Conservation (phyloP, 2,329 filamentous ascomycete genomes). For the Aphanoascus verrucosus region DNA sequence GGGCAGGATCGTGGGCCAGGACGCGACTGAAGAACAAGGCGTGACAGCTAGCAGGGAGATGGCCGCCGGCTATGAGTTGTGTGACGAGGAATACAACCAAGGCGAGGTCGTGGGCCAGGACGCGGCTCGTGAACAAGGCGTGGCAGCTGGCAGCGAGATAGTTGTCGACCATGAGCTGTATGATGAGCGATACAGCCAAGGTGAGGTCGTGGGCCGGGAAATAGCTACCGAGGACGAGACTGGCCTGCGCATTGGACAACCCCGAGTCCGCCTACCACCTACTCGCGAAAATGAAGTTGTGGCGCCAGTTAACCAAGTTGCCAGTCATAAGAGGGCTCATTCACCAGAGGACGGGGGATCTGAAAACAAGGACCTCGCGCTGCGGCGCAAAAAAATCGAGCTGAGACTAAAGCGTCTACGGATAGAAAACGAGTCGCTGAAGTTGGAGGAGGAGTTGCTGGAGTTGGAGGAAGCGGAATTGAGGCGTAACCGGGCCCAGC, state of each 20-base stretch:
- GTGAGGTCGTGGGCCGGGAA: not conserved
- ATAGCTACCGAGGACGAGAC: not conserved
- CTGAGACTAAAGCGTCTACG: not conserved
- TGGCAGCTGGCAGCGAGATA: not conserved
- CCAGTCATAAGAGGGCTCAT: not conserved
- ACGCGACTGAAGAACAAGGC: not conserved
- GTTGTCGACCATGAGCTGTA: not conserved
- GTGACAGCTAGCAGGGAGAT: no score
- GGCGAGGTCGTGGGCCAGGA: not conserved
- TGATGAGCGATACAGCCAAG: no score
- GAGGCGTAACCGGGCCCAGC: not conserved
- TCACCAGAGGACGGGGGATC: not conserved
- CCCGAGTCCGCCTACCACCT: not conserved
- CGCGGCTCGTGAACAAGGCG: not conserved
- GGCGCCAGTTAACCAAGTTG: not conserved
- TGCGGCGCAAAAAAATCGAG: not conserved
- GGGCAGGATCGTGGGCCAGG: not conserved
- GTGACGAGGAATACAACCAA: no score
- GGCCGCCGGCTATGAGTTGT: no score
- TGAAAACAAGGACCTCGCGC: not conserved
- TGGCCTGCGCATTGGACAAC: not conserved
- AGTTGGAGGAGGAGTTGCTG: not conserved
- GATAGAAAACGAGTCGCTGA: not conserved
- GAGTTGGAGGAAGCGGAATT: not conserved
- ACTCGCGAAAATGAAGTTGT: not conserved